These are phyloP conservation scores for Acidiella bohemica DNA, from an alignment of 495 filamentous ascomycete genomes.

Conservation along the genomic window DNA sequence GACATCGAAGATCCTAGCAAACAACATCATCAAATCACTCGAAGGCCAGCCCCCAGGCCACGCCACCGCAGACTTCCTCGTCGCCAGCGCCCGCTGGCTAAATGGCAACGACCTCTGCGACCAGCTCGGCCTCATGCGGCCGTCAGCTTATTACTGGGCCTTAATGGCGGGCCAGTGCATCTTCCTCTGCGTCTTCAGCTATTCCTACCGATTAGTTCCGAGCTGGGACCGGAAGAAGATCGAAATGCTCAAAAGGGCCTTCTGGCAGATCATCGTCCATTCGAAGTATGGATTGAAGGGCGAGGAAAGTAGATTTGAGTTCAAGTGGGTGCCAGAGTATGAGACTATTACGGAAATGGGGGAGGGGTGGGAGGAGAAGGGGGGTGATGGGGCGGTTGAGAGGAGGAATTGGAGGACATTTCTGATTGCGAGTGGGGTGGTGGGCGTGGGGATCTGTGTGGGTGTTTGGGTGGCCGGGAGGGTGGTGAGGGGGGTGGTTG, in stretches of 20 bases:
- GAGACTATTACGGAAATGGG: constrained; percentile 32
- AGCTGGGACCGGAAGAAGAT: constrained; percentile 48
- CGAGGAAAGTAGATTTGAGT: constrained; percentile 43
- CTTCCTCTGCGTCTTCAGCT: constrained; percentile 44
- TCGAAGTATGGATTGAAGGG: constrained; percentile 40
- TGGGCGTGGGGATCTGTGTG: constrained; percentile 22
- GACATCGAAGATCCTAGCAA: constrained; percentile 48
- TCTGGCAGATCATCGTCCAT: constrained; percentile 42
- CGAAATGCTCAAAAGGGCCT: constrained; percentile 37
- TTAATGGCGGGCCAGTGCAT: constrained; percentile 56
- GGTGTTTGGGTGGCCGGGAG: constrained; percentile 5
- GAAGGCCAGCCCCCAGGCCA: constrained; percentile 49
- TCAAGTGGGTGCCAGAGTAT: constrained; percentile 51
- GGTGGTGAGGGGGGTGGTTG: constrained; percentile 3
- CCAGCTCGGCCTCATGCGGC: constrained; percentile 43
- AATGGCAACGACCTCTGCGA: constrained; percentile 52
- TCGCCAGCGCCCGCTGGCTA: constrained; percentile 53
- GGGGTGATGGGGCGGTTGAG: constrained; percentile 22
- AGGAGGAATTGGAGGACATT: constrained; percentile 28
- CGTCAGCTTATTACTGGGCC: constrained; percentile 42
- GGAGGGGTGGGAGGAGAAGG: constrained; percentile 18
- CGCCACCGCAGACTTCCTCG: constrained; percentile 43
- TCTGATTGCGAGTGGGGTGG: constrained; percentile 18
- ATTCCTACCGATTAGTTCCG: constrained; percentile 40
- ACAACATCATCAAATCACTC: constrained; percentile 59